Base-by-base conservation (phyloP, 2,329 filamentous ascomycete genomes). In the Colletotrichum destructivum region DNA sequence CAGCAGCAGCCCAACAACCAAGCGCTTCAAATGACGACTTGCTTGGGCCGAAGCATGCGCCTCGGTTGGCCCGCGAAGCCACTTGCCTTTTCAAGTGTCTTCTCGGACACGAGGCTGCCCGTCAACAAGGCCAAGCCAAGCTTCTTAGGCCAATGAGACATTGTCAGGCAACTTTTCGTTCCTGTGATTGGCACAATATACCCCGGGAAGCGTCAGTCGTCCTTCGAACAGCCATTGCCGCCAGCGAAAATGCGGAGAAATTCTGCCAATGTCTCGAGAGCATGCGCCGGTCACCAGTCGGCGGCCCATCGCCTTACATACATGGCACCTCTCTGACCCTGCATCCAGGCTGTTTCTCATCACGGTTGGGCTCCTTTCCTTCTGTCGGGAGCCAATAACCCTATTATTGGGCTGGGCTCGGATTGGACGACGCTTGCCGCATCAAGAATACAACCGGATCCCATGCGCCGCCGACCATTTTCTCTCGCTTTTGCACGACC, bases 361-460 rank as follows among this genome's bases (percentile, higher is more conserved):
- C 42, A 31, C 38, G 54, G 66, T 72, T 72, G 54, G 69, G 69
- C 69, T 72, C 65, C 54, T 55, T 57, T 60, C 21, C 40, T 55
- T 38, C 40, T 35, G n/a, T 67, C 60, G 60, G 69, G 69, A 72
- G 64, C 69, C 69, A 72, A 72, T 72, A 72, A 56, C 69, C 69
- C 69, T 69, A 31, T 64, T 35, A 59, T 59, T 72, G 69, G 69
- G 49, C 60, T 72, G 65, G 65, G 69, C 65, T 72, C 40, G 69
- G 69, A 72, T 72, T 72, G 69, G 69, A 72, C 66, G 60, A 69
- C 38, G 35, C 42, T 55, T 52, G 49, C 51, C 21, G 49, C 57
- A 40, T 57, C 52, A n/a, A 49, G 60, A 42, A 52, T n/a, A 61
- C 42, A 21, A 46, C 59, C 46, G 47, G 44, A 42, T 62, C 64